phyloP scores from a whole-genome alignment of 2,329 filamentous ascomycete genomes.

The Nigrograna mackinnonii region DNA sequence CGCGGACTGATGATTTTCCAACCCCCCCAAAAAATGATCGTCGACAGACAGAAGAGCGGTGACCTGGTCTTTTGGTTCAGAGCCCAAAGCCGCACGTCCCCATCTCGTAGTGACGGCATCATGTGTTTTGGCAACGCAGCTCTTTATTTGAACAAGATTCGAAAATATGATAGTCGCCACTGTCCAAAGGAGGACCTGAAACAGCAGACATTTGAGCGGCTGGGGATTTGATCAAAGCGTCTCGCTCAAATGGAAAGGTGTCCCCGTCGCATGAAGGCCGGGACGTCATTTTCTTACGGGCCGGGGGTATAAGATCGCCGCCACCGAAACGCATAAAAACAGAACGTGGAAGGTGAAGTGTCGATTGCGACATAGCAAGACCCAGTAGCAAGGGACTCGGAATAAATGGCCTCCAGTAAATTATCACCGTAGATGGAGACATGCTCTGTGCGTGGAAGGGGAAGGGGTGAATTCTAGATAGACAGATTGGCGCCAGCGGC shows the following conservation, averaged over 20 bases:
- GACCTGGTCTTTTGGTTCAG: slow-evolving; percentile 1
- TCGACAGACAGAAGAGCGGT: slow-evolving; percentile 11
- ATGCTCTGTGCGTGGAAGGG: too few relatives aligned
- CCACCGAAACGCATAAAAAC: slow-evolving; percentile 15
- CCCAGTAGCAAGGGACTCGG: slow-evolving; percentile 13
- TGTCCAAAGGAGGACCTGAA: too few relatives aligned
- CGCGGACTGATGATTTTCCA: neutral
- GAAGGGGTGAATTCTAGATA: too few relatives aligned
- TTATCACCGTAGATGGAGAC: too few relatives aligned
- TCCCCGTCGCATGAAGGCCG: slow-evolving; percentile 1
- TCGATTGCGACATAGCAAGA: slow-evolving; percentile 20
- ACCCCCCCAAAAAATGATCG: slow-evolving; percentile 3
- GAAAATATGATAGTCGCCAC: too few relatives aligned
- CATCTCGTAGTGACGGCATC: too few relatives aligned
- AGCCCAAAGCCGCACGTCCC: too few relatives aligned
- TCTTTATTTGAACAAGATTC: too few relatives aligned
- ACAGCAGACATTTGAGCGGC: too few relatives aligned
- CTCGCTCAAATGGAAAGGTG: neutral
- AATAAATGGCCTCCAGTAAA: neutral
- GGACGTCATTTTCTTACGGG: slow-evolving; percentile 19
- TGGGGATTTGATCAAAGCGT: neutral
- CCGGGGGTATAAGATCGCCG: slow-evolving; percentile 18
- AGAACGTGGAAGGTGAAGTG: slow-evolving; percentile 14
- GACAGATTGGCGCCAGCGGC: too few relatives aligned
- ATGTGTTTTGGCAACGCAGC: too few relatives aligned